These are phyloP conservation scores for Xylaria sp. DNA, from an alignment of 2,329 filamentous ascomycete genomes.

Conservation along the genomic window DNA sequence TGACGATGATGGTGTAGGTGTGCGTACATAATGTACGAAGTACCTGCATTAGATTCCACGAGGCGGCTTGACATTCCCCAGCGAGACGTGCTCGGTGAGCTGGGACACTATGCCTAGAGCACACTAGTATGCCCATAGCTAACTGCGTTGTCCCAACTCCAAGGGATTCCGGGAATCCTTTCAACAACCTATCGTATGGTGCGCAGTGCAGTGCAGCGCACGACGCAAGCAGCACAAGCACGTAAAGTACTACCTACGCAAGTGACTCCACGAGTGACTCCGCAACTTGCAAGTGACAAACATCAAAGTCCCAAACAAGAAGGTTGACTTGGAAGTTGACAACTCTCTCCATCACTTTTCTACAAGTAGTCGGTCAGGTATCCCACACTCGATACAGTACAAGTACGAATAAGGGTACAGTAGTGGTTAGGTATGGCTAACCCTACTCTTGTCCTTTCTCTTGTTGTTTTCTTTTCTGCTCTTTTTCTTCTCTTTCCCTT, in stretches of 20 bases:
- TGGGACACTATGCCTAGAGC: conserved; percentile 13
- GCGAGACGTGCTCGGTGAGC: conserved; percentile 24
- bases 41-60: conserved; percentile 31
- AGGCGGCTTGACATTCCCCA: conserved; percentile 23
- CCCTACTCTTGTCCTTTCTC: background rate
- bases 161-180: background rate
- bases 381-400: no score
- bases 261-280: background rate
- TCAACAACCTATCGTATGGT: background rate
- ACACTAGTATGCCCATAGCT: background rate
- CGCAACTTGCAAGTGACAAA: background rate
- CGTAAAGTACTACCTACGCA: background rate
- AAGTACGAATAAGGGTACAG: no score
- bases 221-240: no score
- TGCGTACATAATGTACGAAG: conserved; percentile 15
- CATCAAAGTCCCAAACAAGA: background rate
- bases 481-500: background rate
- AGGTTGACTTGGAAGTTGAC: background rate
- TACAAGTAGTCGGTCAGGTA: no score
- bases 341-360: background rate
- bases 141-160: background rate
- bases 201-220: no score
- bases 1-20: background rate
- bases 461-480: background rate
- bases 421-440: background rate